Conservation (phyloP, 129 eudicot species). For the Chrysanthemum lavandulifolium region DNA sequence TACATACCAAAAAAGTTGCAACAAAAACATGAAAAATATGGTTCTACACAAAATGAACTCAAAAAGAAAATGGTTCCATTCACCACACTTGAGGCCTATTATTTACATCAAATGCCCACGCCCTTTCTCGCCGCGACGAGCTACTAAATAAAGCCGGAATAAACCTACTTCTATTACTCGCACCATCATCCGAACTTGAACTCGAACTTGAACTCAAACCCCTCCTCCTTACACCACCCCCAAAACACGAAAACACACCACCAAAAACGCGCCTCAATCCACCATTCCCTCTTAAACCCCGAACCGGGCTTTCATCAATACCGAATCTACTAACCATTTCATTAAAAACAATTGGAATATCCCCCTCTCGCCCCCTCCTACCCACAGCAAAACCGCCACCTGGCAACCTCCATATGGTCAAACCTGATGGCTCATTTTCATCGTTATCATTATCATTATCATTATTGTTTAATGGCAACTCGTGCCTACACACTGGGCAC, state of each 20-base stretch:
- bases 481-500: conserved; percentile 94
- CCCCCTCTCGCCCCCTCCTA: conserved; percentile 85
- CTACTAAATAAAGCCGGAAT: conserved; percentile 48
- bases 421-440: conserved; percentile 55
- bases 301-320: conserved; percentile 50
- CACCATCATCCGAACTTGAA: conserved; percentile 63
- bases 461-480: conserved; percentile 54
- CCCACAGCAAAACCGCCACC: conserved; percentile 99
- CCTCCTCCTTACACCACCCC: conserved; percentile 38
- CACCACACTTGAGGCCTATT: conserved; percentile 55
- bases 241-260: conserved; percentile 70
- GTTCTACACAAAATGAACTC: not conserved
- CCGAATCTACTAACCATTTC: conserved; percentile 81
- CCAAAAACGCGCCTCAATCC: conserved; percentile 58
- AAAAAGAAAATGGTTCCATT: conserved; percentile 4
- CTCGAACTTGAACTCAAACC: conserved; percentile 41
- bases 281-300: conserved; percentile 60
- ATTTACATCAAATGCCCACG: conserved; percentile 44
- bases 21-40: too few species aligned
- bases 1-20: too few species aligned
- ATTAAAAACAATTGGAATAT: conserved; percentile 71
- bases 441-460: conserved; percentile 10
- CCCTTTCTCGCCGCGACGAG: conserved; percentile 49
- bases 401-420: conserved; percentile 92
- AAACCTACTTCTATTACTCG: conserved; percentile 43